phyloP scores from a whole-genome alignment of 2,329 filamentous ascomycete genomes.

The Diaporthe caulivora region DNA sequence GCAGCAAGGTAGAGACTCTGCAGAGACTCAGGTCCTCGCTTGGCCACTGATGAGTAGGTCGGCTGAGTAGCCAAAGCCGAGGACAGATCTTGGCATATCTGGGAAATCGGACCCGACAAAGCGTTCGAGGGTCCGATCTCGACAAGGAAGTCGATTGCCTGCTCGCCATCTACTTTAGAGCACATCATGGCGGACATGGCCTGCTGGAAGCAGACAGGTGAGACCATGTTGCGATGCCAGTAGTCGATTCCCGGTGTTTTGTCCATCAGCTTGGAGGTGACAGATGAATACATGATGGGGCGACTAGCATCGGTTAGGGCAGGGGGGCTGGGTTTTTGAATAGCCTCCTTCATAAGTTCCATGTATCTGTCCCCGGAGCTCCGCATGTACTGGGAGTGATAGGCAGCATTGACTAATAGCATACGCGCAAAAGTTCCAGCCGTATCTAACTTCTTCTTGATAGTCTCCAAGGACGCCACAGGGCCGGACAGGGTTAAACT shows the following conservation, averaged over 20 bases:
- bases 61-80: not conserved
- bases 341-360: no score
- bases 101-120: not conserved
- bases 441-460: no score
- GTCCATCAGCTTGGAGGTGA: no score
- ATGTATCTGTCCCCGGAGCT: no score
- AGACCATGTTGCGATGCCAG: constrained; percentile 49
- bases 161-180: not conserved
- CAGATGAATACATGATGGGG: no score
- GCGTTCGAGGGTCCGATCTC: constrained; percentile 6
- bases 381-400: constrained; percentile 49
- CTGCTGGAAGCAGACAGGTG: constrained; percentile 45
- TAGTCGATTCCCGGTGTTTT: constrained; percentile 35
- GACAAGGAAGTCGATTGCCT: constrained; percentile 34
- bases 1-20: no score
- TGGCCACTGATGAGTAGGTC: no score
- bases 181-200: constrained; percentile 34
- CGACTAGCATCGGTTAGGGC: no score
- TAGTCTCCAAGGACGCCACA: constrained; percentile 40
- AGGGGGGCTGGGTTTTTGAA: no score
- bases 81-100: not conserved
- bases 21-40: no score
- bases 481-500: constrained; percentile 53
- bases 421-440: constrained; percentile 45
- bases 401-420: constrained; percentile 48